Percentiles rank a stretch among this genome's conserved stretches.
Evolutionary conservation across 495 filamentous ascomycete species (phyloP).

Genomic region (Penicillium paradoxum): DNA sequence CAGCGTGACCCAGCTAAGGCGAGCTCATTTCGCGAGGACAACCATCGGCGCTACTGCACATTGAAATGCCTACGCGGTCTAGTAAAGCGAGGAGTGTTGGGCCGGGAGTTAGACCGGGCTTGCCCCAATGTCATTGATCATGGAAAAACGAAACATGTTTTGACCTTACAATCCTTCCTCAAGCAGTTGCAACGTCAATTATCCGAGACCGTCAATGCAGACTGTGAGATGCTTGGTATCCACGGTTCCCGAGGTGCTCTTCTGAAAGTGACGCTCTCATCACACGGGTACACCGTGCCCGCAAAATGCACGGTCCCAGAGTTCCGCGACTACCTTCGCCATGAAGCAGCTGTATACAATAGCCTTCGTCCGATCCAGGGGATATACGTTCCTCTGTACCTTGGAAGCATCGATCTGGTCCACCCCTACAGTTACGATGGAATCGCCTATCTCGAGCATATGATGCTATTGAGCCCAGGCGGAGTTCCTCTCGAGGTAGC

Average conservation of each 20-base stretch:
- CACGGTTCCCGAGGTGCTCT: slow-evolving; percentile 33
- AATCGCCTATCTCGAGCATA: background rate
- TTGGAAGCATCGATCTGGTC: slow-evolving; percentile 15
- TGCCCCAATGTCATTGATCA: slow-evolving; percentile 38
- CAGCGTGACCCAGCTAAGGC: too few species aligned
- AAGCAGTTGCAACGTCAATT: slow-evolving; percentile 6
- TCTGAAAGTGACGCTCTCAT: slow-evolving; percentile 38
- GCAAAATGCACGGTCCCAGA: slow-evolving; percentile 33
- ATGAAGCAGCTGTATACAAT: slow-evolving; percentile 30
- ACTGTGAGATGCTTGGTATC: slow-evolving; percentile 8
- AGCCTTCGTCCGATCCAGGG: slow-evolving; percentile 30
- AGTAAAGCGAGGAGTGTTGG: slow-evolving; percentile 3
- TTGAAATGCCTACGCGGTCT: slow-evolving; percentile 38
- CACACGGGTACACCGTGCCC: slow-evolving; percentile 25
- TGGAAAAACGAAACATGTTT: slow-evolving; percentile 8
- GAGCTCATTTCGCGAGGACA: background rate
- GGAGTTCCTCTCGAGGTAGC: background rate
- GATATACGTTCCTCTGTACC: slow-evolving; percentile 25
- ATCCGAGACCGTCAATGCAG: slow-evolving; percentile 3
- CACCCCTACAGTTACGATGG: slow-evolving; percentile 8
- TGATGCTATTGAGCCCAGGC: background rate
- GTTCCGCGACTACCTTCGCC: slow-evolving; percentile 16
- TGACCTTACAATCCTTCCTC: slow-evolving; percentile 3
- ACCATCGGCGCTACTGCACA: slow-evolving; percentile 30
- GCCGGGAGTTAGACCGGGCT: slow-evolving; percentile 27